These are phyloP conservation scores for Bipolaris oryzae DNA, from an alignment of 2,329 filamentous ascomycete species.

Conservation along the genomic window DNA sequence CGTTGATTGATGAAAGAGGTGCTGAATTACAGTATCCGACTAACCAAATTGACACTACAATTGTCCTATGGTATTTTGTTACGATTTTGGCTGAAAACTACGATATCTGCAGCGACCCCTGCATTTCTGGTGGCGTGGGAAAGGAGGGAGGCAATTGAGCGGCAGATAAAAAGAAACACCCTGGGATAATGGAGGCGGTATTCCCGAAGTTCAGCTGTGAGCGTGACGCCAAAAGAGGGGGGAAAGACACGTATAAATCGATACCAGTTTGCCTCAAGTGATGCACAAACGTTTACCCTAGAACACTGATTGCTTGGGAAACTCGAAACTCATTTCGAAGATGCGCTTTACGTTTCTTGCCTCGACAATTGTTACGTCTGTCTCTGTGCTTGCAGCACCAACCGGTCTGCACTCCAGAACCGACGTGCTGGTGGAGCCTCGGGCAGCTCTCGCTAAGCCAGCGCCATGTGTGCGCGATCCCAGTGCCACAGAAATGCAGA, in stretches of 20 bases:
- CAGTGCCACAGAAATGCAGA: slow-evolving; percentile 20
- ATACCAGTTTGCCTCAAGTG: not conserved
- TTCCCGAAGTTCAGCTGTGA: not conserved
- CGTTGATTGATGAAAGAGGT: not conserved
- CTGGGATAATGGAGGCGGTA: not conserved
- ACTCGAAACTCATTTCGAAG: not conserved
- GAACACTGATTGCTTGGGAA: not conserved
- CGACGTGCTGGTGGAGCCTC: slow-evolving; percentile 13
- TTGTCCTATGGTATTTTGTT: not conserved
- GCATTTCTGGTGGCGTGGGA: not conserved
- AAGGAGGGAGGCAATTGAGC: not conserved
- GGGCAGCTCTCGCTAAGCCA: slow-evolving; percentile 28
- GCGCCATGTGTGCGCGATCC: slow-evolving; percentile 30
- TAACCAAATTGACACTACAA: not conserved
- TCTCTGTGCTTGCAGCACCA: not conserved
- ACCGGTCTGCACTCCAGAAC: not conserved
- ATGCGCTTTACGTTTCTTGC: not conserved
- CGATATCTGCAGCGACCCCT: not conserved
- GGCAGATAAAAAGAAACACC: not conserved
- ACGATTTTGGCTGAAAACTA: not conserved
- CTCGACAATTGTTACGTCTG: not conserved
- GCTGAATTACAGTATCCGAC: not conserved
- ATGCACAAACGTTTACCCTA: not conserved
- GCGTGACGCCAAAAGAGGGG: not conserved
- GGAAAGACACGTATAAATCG: not conserved